Base-by-base conservation (phyloP, 208 protist genomes). In the Crithidia mellificae region DNA sequence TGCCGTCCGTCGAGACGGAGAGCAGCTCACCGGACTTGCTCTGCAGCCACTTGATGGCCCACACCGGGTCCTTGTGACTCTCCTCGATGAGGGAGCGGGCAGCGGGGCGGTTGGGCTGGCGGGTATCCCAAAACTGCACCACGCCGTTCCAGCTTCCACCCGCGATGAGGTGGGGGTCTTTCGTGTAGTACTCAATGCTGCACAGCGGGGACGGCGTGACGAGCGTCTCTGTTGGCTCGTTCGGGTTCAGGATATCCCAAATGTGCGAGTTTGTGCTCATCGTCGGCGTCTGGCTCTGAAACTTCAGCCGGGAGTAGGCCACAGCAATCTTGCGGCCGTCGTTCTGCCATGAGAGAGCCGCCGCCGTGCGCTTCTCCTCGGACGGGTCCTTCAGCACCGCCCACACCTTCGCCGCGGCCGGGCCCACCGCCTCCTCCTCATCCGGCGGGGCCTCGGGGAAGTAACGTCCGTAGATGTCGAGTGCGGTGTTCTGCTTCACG, bases 391-490 rank as follows among this genome's bases (percentile, higher is more conserved):
- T 94, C 65, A 99, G 98, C 29, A 99, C 93, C 34, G 94, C 91
- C 22, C 96, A 61, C 29, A 95, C 97, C 72, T 98, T 98, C 20
- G 93, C 90, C 12, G 91, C 83, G 0, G 97, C 88, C 0, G 92
- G 87, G 14, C 98, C 96, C 20, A 86, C 39, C 9, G 85, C 72
- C 56, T 87, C 86, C 63, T 97, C 94, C n/a, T 86, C 80, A 32
- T 82, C 59, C 74, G 91, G 81, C 15, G 83, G 81, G 29, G 80
- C 76, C 25, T 95, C 91, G 1, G 70, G 54, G 69, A 99, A 99
- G 74, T 98, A 99, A 32, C 94, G 82, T 32, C 98, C 95, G 83
- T 98, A 98, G 66, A 99, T 98, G 80, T 99, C 97, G 52, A 99
- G 92, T 2, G 97, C 89, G 55, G 96, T 98, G 85, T 99, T 99